Conservation (phyloP, 768 basidiomycete genomes). For the Hydnum rufescens region DNA sequence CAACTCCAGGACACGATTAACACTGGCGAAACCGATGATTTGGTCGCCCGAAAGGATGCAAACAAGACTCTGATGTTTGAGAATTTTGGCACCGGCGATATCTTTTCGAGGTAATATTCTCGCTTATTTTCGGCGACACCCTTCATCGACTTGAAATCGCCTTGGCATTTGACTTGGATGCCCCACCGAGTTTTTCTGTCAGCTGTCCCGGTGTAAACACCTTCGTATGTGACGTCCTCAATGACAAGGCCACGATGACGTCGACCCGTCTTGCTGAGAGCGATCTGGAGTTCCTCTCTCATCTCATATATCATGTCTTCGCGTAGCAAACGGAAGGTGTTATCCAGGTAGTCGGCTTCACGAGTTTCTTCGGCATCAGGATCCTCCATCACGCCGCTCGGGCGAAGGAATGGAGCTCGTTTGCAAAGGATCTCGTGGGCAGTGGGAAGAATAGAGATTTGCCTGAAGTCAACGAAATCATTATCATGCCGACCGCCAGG, state of each 20-base stretch:
- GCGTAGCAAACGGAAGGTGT: conserved; percentile 42
- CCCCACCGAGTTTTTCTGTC: too few relatives aligned
- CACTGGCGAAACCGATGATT: conserved; percentile 31
- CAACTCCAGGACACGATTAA: conserved; percentile 34
- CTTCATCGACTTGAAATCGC: conserved; percentile 14
- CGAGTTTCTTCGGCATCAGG: conserved; percentile 21
- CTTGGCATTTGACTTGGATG: too few relatives aligned
- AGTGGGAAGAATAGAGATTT: conserved; percentile 44
- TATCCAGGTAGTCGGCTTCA: conserved; percentile 34
- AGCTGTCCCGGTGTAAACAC: conserved; percentile 2
- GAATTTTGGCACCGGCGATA: conserved; percentile 19
- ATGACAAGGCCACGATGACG: conserved; percentile 22
- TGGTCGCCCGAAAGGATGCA: conserved; percentile 31
- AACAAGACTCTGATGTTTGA: conserved; percentile 34
- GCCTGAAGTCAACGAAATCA: conserved; percentile 38
- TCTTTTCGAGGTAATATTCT: conserved; percentile 18
- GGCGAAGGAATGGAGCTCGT: conserved; percentile 30
- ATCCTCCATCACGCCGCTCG: conserved; percentile 24
- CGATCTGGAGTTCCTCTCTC: conserved; percentile 32
- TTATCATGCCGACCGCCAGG: conserved; percentile 57
- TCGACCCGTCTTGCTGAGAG: conserved; percentile 23
- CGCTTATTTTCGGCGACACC: conserved; percentile 20
- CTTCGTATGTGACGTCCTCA: conserved; percentile 14
- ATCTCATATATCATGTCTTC: conserved; percentile 44
- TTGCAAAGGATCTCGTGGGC: conserved; percentile 32